Percentiles rank a stretch among this genome's conserved stretches.
phyloP scores from a whole-genome alignment of 371 early-diverging fungal species.

The Pancytospora philotis region DNA sequence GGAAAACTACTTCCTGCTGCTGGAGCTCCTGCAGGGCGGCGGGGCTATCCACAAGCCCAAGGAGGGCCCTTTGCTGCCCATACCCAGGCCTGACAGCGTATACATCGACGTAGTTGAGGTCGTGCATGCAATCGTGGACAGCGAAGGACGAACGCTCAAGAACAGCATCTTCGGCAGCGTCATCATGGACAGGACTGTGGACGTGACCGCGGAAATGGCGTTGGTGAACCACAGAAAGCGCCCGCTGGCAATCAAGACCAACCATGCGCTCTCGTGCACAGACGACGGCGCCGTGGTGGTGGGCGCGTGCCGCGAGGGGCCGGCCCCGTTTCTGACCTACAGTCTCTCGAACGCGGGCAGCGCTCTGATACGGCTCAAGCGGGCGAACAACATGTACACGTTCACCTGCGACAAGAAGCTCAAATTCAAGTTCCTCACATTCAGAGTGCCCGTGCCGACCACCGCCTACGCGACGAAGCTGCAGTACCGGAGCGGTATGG shows the following conservation, averaged over 20 bases:
- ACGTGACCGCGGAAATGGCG: not conserved
- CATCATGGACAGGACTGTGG: not conserved
- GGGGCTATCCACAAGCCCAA: not conserved
- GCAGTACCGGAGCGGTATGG: not conserved
- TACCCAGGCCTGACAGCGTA: too few species aligned
- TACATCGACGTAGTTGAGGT: not conserved
- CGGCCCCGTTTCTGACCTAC: not conserved
- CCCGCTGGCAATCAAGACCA: not conserved
- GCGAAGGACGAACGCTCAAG: not conserved
- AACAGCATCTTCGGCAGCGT: not conserved
- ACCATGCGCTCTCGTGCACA: not conserved
- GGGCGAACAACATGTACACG: not conserved
- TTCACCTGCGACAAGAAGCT: not conserved
- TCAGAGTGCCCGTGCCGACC: not conserved
- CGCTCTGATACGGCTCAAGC: not conserved
- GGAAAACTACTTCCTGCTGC: not conserved
- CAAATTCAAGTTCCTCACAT: not conserved
- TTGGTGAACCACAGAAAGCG: not conserved
- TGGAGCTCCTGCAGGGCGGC: not conserved
- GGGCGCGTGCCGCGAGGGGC: not conserved
- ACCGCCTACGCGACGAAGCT: not conserved
- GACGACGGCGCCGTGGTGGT: not conserved
- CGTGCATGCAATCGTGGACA: not conserved
- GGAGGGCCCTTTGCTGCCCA: not conserved
- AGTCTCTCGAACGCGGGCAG: not conserved